Base-by-base conservation (phyloP, 2,329 filamentous ascomycete species). In the Aspergillus neoniger region DNA sequence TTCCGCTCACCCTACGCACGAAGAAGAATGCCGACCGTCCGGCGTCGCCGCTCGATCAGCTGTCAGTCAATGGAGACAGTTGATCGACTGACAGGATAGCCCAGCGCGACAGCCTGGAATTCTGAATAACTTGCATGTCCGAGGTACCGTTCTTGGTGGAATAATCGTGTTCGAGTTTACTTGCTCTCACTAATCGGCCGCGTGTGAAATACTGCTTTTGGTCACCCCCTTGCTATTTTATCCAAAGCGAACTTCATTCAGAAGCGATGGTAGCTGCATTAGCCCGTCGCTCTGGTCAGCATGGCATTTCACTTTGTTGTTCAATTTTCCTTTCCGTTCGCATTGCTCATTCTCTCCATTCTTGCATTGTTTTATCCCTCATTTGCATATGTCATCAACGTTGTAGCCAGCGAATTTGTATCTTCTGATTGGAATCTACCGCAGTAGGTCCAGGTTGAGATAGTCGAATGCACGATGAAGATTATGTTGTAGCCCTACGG, bases 1-100 rank as follows among this genome's bases (percentile, higher is more conserved):
- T 89, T 79, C 88, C 88, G 41, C 82, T 91, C 54, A 90, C 88
- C 4, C 81, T 91, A 41, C 78, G 83, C 64, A 74, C 77, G 47
- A 84, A 82, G 70, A 79, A 78, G 64, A 25, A 69, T 19, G 66
- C 67, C 6, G 77, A 76, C 44, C 71, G 72, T 17, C 67, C 74
- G 4, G 70, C 71, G 28, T 78, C 76, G 8, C 76, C 75, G 30
- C 65, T 77, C 41, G 75, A 77, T 56, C 71, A 67, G 38, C 69
- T 76, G 50, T 66, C 70, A 23, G 56, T 77, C 57, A 77, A 75
- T 54, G 72, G 69, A 15, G 57, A 57, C 15, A 44, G 21, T 23
- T 66, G 50, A 63, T 63, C 23, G n/a, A 32, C 23, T 30, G 12
- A 41, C 36, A n/a, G 19, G 19, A 21, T 39, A 44, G 41, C 15